Base-by-base conservation (phyloP, 768 basidiomycete genomes). In the Lactifluus pinguis region DNA sequence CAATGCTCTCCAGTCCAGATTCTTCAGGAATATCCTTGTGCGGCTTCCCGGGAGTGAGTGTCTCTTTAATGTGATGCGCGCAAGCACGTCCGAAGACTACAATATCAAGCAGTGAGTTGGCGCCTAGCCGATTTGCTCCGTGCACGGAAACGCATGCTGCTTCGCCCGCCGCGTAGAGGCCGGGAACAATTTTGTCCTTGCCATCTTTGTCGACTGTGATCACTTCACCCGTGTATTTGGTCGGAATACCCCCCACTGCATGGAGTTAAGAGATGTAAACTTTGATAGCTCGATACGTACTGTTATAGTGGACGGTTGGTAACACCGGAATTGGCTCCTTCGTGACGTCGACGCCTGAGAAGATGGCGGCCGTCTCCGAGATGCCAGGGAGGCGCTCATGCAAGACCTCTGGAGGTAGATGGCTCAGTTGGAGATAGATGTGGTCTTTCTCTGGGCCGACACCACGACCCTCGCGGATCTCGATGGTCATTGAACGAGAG, bases 31-130 rank as follows among this genome's bases (percentile, higher is more conserved):
- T 87, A 61, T 79, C 77, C 75, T 92, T 92, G 77, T 98, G 97
- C 10, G 93, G 84, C 71, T 87, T 90, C 59, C 93, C 92, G 45
- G 94, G 92, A 17, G 86, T 85, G 60, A 92, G 80, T 45, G 81
- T 98, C 57, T 95, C 92, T 67, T 84, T 86, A 72, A 98, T 98
- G 76, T 98, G 97, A 75, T 97, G 90, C 30, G 97, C 95, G 68
- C 91, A 94, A n/a, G 97, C 95, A 74, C 97, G 94, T 68, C 97
- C 97, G 69, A 98, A 99, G 66, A 98, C 97, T 73, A 98, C 97
- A 67, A 98, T 97, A 73, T 98, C 97, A 67, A 99, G 79, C 30
- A 99, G 85, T 21, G 97, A 99, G 81, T 99, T 99, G 71, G 97
- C 97, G 68, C 97, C 97, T 56, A 99, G 88, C 75, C 97, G 94